Percentiles rank a stretch among this genome's conserved stretches.
These are phyloP conservation scores for Erodium trifolium DNA, from an alignment of 441 rosid species.

Conservation along the genomic window DNA sequence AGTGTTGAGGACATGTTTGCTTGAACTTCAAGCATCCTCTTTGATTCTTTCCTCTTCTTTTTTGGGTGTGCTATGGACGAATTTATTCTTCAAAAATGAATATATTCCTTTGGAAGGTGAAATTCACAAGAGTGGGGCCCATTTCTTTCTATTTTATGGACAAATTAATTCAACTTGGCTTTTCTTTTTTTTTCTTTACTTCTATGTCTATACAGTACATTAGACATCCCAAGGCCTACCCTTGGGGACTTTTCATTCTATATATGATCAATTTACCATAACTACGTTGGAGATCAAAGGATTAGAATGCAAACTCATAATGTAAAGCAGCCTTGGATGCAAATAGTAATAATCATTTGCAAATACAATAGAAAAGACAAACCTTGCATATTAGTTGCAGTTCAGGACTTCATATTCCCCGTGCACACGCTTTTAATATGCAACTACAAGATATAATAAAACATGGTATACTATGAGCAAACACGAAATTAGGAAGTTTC, in stretches of 20 bases:
- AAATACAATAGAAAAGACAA: not conserved
- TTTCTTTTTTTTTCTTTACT: no score
- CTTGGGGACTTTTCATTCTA: not conserved
- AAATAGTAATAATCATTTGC: not conserved
- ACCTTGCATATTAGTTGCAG: not conserved
- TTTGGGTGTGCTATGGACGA: constrained; percentile 8
- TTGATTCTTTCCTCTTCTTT: constrained; percentile 2
- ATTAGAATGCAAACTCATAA: not conserved
- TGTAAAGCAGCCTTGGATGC: not conserved
- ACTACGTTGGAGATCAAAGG: not conserved
- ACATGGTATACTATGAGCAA: not conserved
- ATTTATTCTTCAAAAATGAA: constrained; percentile 10
- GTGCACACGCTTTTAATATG: not conserved
- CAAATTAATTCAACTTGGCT: not conserved
- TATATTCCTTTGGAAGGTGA: constrained; percentile 11
- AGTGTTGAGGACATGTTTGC: constrained; percentile 2
- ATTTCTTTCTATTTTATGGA: not conserved
- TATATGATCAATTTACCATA: not conserved
- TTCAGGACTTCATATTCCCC: not conserved
- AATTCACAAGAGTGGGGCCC: constrained; percentile 4
- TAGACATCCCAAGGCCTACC: no score
- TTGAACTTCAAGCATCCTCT: constrained; percentile 4
- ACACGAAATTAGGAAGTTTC: not conserved
- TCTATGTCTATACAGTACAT: no score
- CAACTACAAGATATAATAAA: not conserved